A percentile compares a stretch with the other conserved stretches of the same genome.
These are phyloP conservation scores for Phytopythium helicoides DNA, from an alignment of 352 stramenopile genomes.

Conservation along the genomic window DNA sequence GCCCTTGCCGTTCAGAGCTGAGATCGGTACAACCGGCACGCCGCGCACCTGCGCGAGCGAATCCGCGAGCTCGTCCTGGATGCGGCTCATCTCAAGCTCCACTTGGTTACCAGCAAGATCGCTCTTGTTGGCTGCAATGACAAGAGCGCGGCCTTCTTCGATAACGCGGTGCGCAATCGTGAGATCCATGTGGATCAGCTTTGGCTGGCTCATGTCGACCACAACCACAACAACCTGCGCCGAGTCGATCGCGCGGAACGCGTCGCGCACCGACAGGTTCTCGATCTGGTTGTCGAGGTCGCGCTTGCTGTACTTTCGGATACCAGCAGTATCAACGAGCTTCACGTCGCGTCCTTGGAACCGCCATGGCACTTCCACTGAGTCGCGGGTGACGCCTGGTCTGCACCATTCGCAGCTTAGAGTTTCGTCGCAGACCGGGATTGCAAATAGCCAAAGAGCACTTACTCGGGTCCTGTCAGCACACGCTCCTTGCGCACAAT, in stretches of 20 bases:
- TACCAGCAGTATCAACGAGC: slow-evolving; percentile 80
- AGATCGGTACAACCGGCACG: slow-evolving; percentile 79
- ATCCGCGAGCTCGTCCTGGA: slow-evolving; percentile 65
- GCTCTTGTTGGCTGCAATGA: slow-evolving; percentile 80
- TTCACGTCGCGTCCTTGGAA: slow-evolving; percentile 74
- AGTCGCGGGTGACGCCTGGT: slow-evolving; percentile 78
- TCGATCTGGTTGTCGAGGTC: slow-evolving; percentile 84
- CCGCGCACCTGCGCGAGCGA: slow-evolving; percentile 76
- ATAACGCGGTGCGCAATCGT: slow-evolving; percentile 82
- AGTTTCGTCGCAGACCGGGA: too few relatives aligned
- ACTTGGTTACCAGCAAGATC: slow-evolving; percentile 47
- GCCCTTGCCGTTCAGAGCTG: slow-evolving; percentile 65
- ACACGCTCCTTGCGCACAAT: slow-evolving; percentile 81
- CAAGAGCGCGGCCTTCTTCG: slow-evolving; percentile 70
- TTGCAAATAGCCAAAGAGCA: too few relatives aligned
- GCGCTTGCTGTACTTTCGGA: slow-evolving; percentile 82
- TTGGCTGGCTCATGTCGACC: slow-evolving; percentile 78
- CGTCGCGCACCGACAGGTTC: slow-evolving; percentile 78
- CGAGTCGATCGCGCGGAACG: slow-evolving; percentile 78
- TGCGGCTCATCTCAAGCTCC: slow-evolving; percentile 60
- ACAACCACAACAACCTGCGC: slow-evolving; percentile 81
- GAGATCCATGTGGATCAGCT: slow-evolving; percentile 85
- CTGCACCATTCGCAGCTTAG: slow-evolving; percentile 18
- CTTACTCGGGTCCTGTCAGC: slow-evolving; percentile 78
- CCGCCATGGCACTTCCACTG: slow-evolving; percentile 76